A percentile compares a stretch with the other conserved stretches of the same genome.
Conservation (phyloP, 495 filamentous ascomycete species). For the Neurospora sp. region DNA sequence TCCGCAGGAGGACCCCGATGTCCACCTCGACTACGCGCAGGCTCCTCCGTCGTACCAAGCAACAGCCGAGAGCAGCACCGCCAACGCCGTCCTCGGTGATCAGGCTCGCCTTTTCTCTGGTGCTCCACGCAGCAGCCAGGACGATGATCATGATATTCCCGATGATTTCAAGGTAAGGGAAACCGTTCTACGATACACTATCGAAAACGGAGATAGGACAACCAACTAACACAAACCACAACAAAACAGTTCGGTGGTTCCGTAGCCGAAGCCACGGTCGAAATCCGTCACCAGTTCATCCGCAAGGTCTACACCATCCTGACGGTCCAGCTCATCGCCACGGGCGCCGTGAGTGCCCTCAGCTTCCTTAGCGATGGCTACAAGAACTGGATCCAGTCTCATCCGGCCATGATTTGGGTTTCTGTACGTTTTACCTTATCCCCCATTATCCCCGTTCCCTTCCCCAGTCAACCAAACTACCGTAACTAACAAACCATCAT, state of each 20-base stretch:
- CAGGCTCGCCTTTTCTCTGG: conserved; percentile 31
- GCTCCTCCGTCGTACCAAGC: conserved; percentile 75
- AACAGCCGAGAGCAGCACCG: conserved; percentile 23
- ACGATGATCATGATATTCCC: conserved; percentile 60
- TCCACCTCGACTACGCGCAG: conserved; percentile 54
- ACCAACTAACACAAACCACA: background rate
- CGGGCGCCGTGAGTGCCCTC: conserved; percentile 67
- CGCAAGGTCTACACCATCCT: conserved; percentile 58
- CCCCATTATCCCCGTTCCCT: background rate
- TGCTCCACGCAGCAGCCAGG: conserved; percentile 63
- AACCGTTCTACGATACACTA: background rate
- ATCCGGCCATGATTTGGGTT: conserved; percentile 75
- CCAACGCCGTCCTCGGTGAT: conserved; percentile 26
- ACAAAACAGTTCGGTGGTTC: conserved; percentile 65
- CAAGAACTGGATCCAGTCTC: conserved; percentile 75
- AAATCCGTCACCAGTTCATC: conserved; percentile 95
- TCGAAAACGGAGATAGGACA: background rate
- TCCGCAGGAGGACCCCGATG: conserved; percentile 65
- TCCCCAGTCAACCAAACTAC: conserved; percentile 10
- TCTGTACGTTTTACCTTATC: conserved; percentile 39
- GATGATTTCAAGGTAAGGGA: conserved; percentile 89
- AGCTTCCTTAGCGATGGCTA: conserved; percentile 76
- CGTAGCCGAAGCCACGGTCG: conserved; percentile 84
- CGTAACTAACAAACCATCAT: background rate
- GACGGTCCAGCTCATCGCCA: conserved; percentile 81